Conservation (phyloP, 352 stramenopile genomes). For the Phytopythium aichiense region DNA sequence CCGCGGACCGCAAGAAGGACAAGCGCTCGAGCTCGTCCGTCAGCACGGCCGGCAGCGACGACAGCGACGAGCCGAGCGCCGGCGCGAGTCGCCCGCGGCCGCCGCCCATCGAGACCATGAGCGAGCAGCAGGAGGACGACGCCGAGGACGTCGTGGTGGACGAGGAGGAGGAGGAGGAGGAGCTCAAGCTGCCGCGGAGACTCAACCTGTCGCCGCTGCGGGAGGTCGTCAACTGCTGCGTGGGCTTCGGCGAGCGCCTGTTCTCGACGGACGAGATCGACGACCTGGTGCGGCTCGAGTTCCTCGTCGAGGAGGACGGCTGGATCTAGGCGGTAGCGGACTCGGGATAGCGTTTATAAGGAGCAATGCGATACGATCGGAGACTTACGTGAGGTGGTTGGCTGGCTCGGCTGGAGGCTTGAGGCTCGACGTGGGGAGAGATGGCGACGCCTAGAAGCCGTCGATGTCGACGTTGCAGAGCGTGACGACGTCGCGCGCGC, state of each 20-base stretch:
- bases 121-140: slow-evolving; percentile 24
- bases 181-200: slow-evolving; percentile 32
- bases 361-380: background rate
- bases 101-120: slow-evolving; percentile 22
- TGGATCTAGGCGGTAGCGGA: slow-evolving; percentile 48
- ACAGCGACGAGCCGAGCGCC: slow-evolving; percentile 36
- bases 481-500: slow-evolving; percentile 38
- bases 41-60: slow-evolving; percentile 42
- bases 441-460: background rate
- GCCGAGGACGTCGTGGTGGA: slow-evolving; percentile 33
- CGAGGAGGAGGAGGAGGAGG: slow-evolving; percentile 30
- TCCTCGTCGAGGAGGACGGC: slow-evolving; percentile 77
- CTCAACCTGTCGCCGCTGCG: slow-evolving; percentile 43
- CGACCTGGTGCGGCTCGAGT: slow-evolving; percentile 69
- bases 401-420: no score
- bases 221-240: slow-evolving; percentile 56
- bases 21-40: slow-evolving; percentile 44
- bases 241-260: slow-evolving; percentile 49
- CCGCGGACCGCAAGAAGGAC: slow-evolving; percentile 35
- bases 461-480: slow-evolving; percentile 59
- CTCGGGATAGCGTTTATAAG: slow-evolving; percentile 6
- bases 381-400: no score
- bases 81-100: slow-evolving; percentile 6
- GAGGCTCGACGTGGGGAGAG: background rate
- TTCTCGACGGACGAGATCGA: slow-evolving; percentile 52